Conservation (phyloP, 192 early-diverging fungal species). For the Backusella morwellensis region DNA sequence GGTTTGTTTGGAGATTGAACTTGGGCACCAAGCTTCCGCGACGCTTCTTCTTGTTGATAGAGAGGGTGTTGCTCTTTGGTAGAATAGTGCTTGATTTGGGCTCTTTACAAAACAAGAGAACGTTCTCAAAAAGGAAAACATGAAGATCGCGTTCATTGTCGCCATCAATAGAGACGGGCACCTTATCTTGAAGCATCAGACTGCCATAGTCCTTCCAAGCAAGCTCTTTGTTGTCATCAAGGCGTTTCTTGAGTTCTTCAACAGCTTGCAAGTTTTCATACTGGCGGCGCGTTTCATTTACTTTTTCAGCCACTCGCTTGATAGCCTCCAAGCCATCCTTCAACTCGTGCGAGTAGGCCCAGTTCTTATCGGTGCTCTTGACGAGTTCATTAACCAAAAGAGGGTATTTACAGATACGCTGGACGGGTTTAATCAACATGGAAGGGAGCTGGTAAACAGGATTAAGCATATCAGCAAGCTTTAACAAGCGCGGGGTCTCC, state of each 20-base stretch:
- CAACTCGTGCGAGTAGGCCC: conserved; percentile 58
- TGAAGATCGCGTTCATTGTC: conserved; percentile 69
- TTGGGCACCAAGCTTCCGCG: conserved; percentile 65
- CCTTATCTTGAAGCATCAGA: conserved; percentile 62
- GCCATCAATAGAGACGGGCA: conserved; percentile 55
- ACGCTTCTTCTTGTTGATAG: conserved; percentile 41
- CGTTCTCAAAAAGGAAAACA: conserved; percentile 91
- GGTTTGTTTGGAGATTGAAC: conserved; percentile 30
- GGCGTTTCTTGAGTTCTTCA: conserved; percentile 73
- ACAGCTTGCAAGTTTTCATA: conserved; percentile 84
- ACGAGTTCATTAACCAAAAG: conserved; percentile 74
- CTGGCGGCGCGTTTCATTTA: conserved; percentile 87
- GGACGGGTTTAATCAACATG: conserved; percentile 94
- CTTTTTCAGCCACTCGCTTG: conserved; percentile 83
- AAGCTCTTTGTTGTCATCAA: conserved; percentile 75
- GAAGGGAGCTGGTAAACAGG: conserved; percentile 85
- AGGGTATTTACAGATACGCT: conserved; percentile 97
- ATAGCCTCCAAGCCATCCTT: conserved; percentile 72
- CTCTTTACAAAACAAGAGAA: conserved; percentile 92
- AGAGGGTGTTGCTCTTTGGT: conserved; percentile 35
- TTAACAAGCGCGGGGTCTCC: conserved; percentile 63
- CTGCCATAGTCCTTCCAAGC: conserved; percentile 77
- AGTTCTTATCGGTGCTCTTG: conserved; percentile 53
- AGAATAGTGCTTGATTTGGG: conserved; percentile 40
- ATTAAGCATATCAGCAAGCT: conserved; percentile 65